These are phyloP conservation scores for Cercospora zeina DNA, from an alignment of 2,329 filamentous ascomycete genomes.

Conservation along the genomic window DNA sequence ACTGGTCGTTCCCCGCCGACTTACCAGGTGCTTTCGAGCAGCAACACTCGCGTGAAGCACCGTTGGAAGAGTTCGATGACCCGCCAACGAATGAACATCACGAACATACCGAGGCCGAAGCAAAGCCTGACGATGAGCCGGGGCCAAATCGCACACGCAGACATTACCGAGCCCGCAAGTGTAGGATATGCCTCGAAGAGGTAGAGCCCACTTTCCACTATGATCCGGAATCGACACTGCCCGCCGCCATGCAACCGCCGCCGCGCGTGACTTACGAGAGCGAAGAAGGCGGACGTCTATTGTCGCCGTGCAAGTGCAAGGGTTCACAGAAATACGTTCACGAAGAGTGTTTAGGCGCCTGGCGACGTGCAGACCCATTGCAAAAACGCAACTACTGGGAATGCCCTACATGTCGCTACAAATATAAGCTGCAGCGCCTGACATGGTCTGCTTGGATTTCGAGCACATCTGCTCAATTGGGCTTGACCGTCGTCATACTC, in stretches of 20 bases:
- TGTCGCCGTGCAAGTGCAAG: constrained; percentile 91
- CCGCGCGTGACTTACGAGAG: constrained; percentile 68
- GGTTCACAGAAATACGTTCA: constrained; percentile 93
- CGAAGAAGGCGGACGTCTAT: constrained; percentile 72
- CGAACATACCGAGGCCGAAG: constrained; percentile 21
- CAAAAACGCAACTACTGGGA: constrained; percentile 74
- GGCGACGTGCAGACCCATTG: constrained; percentile 72
- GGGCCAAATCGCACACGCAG: constrained; percentile 38
- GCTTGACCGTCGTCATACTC: constrained; percentile 71
- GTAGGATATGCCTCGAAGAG: constrained; percentile 84
- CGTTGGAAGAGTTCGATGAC: not conserved
- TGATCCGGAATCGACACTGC: constrained; percentile 49
- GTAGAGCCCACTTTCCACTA: constrained; percentile 61
- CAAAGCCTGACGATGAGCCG: constrained; percentile 24
- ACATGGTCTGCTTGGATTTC: constrained; percentile 67
- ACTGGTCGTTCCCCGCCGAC: constrained; percentile 53
- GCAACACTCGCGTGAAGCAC: constrained; percentile 13
- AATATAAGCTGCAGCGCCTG: constrained; percentile 75
- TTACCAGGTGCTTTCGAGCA: constrained; percentile 40
- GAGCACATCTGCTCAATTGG: constrained; percentile 62
- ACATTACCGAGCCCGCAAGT: constrained; percentile 71
- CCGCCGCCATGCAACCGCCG: constrained; percentile 57
- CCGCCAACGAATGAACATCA: constrained; percentile 8
- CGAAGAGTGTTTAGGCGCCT: constrained; percentile 80
- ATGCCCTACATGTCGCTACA: constrained; percentile 84